Evolutionary conservation across 23 red algal species (phyloP), one percentile per base, ranked within the genome.

Genomic region (Gracilariopsis chorda): DNA sequence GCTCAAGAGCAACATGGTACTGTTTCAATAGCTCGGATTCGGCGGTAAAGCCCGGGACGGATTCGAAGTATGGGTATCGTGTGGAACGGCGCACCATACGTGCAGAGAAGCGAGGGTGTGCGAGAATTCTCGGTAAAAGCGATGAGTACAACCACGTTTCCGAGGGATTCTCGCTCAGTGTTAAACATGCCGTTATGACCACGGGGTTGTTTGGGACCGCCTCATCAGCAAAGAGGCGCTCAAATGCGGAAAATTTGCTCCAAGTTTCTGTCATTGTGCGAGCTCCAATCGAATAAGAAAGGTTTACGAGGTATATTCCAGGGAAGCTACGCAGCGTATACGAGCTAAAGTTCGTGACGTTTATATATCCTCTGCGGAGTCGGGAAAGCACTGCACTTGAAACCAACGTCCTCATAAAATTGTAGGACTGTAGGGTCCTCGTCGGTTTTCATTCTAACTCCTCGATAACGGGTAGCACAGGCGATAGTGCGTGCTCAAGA

Each of bases 181-280:
- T 69, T 30, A 78, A 7, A 28, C 27, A 65, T 2, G 69, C 70
- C 20, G 85, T 89, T 13, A 89, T 78, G 65, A 77, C 48, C 24
- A 76, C 72, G 35, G 85, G 85, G 56, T 89, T 89, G 42, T 89
- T 29, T 19, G 85, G 70, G 30, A 62, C 69, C 27, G 34, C 21
- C 20, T 89, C 85, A 17, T 78, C 69, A 2, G 58, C 9, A 35
- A 89, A 73, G 29, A 89, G 40, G 9, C 69, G 85, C 51, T 89
- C 85, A 8, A 74, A n/a, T 11, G 85, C 51, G 17, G 59, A 14
- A 6, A 74, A 23, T 10, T 45, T 62, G 42, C 36, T 35, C 85
- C 64, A 89, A 28, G 36, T 9, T 14, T 24, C 41, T 20, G 36
- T 53, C 44, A 64, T 65, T 65, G 10, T 65, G 33, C 28, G 21